Evolutionary conservation across 805 yeast species (phyloP).

Genomic region (Suhomyces prunicola): DNA sequence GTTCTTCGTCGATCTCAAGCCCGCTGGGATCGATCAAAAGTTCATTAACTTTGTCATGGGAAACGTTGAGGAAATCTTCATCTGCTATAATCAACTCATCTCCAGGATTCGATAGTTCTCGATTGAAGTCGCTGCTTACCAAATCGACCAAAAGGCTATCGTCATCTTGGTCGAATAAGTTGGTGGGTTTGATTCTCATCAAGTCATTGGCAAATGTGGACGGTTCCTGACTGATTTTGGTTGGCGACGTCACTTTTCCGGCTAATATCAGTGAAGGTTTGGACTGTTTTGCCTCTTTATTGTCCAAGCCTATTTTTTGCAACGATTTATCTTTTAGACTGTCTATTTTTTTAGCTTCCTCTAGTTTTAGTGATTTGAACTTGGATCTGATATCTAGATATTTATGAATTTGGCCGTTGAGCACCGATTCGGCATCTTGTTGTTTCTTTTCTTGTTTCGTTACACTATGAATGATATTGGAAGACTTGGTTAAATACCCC

Average conservation of each 20-base stretch:
- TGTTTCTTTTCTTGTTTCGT: constrained; percentile 25
- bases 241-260: background rate
- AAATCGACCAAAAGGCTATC: constrained; percentile 2
- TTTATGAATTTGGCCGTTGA: constrained; percentile 17
- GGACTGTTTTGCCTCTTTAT: background rate
- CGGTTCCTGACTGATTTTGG: background rate
- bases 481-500: constrained; percentile 34
- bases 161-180: background rate
- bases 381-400: constrained; percentile 18
- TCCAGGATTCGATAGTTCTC: background rate
- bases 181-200: background rate
- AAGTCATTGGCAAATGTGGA: background rate
- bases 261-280: constrained; percentile 6
- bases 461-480: constrained; percentile 37
- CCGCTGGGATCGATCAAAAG: constrained; percentile 2
- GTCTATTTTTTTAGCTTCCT: constrained; percentile 8
- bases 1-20: constrained; percentile 7
- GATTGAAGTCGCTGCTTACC: constrained; percentile 5
- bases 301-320: constrained; percentile 3
- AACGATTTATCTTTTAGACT: constrained; percentile 3
- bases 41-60: background rate
- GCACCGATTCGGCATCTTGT: constrained; percentile 10
- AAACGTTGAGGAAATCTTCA: constrained; percentile 5
- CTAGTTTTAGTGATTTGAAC: constrained; percentile 12
- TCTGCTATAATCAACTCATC: constrained; percentile 6